Evolutionary conservation across 2,329 filamentous ascomycete species (phyloP).

Genomic region (Neoscytalidium dimidiatum): DNA sequence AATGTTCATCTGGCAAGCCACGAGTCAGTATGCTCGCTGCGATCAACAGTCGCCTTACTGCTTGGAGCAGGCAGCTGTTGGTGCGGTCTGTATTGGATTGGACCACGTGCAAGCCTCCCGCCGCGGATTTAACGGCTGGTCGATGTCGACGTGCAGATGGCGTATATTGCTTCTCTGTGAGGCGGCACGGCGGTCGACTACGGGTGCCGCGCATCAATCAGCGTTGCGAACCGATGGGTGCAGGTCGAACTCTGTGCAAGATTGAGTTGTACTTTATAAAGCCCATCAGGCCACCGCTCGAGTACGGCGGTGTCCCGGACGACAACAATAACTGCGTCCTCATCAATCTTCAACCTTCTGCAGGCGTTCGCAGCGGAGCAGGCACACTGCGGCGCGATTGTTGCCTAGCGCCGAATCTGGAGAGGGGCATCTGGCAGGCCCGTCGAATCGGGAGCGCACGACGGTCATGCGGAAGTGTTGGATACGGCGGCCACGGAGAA

Average conservation of each 20-base stretch:
- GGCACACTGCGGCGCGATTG: background rate
- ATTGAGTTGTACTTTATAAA: background rate
- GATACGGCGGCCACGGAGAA: conserved; percentile 12
- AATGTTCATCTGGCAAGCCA: background rate
- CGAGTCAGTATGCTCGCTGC: conserved; percentile 7
- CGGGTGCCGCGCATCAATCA: background rate
- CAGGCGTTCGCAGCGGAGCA: background rate
- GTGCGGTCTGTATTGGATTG: background rate
- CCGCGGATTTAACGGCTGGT: background rate
- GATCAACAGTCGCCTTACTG: background rate
- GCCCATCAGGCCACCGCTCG: background rate
- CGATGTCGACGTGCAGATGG: background rate
- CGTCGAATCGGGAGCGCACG: conserved; percentile 5
- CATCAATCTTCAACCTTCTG: background rate
- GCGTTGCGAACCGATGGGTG: background rate
- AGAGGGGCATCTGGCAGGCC: background rate
- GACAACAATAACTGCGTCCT: background rate
- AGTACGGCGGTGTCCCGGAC: background rate
- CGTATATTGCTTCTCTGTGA: background rate
- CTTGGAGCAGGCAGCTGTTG: background rate
- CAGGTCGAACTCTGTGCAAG: background rate
- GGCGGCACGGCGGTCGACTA: background rate
- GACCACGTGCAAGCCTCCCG: background rate
- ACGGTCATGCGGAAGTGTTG: conserved; percentile 11
- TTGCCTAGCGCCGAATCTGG: background rate